Base-by-base conservation (phyloP, 148 eudicot genomes). In the Pharnaceum exiguum region DNA sequence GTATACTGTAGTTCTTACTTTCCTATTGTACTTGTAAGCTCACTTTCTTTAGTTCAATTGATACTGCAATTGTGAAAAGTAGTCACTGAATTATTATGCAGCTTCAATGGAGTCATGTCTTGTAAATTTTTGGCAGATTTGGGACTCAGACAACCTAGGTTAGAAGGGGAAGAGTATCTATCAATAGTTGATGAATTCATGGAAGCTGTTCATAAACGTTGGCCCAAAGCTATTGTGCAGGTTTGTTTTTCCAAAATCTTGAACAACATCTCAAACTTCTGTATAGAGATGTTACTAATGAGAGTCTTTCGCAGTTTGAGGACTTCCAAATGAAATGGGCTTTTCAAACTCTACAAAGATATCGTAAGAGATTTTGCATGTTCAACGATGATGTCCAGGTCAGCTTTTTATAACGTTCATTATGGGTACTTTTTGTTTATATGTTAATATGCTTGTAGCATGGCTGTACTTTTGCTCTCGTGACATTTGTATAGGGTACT, bases 291-390 rank as follows among this genome's bases (percentile, higher is more conserved):
- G 43, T 67, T 40, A 30, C 32, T 44, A 31, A 30, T 48, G 57
- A 42, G 16, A 18, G 36, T 44, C 22, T 55, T 67, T 64, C 36
- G 65, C 81, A 93, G 99, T 93, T 93, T 81, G 99, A 93, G 72
- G 99, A 93, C 72, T 93, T 93, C 49, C 99, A 93, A 82, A 81
- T 89, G 89, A 88, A 93, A 75, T 93, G 99, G 99, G 99, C 99
- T 51, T 93, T 93, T 76, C 90, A 88, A 75, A 88, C 99, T 48
- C 80, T 93, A 62, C 73, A 83, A 66, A 80, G 99, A 37, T 93
- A 89, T 62, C 86, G 95, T 55, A 75, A 66, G 65, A 81, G 62
- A 76, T 83, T 81, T 62, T 93, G 96, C 87, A 93, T 93, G 99
- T 93, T 93, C 68, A 93, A 93, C 78, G 99, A 93, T 71, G 99